Evolutionary conservation across 139 green algal genomes (phyloP), one percentile per base, ranked within the genome.

Genomic region (Protoeuglena noctilucae): DNA sequence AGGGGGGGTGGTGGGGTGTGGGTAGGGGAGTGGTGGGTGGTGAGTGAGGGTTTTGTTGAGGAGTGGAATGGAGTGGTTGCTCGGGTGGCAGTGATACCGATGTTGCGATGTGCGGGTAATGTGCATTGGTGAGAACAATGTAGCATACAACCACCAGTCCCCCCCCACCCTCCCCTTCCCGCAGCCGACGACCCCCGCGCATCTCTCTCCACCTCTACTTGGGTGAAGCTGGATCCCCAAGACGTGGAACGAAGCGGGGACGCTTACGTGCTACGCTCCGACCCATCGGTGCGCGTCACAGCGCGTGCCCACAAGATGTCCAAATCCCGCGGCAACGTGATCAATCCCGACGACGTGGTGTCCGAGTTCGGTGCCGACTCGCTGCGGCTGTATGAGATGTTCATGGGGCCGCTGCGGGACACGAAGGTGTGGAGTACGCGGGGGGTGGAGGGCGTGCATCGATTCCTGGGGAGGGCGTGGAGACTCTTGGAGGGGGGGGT

Each of bases 341-440:
- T 99, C 64, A 99, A 98, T 63, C 92, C 92, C 3, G 91, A 98
- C 57, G 89, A 96, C 47, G 72, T 99, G 16, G 86, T 98, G 24
- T 30, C 19, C 1, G 26, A 68, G 51, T 96, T 87, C 72, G 91
- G 91, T n/a, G 91, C 85, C 1, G 92, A 98, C 78, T 86, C 69
- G 28, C 69, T 99, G 66, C 73, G 91, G 12, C 80, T 99, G 46
- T 99, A 98, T 58, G 91, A 98, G 67, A 98, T 99, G 92, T 99
- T 99, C 69, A 96, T 99, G 86, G 91, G 91, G 3, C 91, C 91
- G 14, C 76, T 98, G 51, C 53, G 72, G 2, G 86, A 94, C 34
- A 93, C 80, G 40, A 94, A 94, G 76, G 84, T 89, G 23, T 95
- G 86, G 86, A 86, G 52, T 70, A 89, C 86, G 0, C 74, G 82